These are phyloP conservation scores for Pestalotiopsis sp. DNA, from an alignment of 2,329 filamentous ascomycete species.

Conservation along the genomic window DNA sequence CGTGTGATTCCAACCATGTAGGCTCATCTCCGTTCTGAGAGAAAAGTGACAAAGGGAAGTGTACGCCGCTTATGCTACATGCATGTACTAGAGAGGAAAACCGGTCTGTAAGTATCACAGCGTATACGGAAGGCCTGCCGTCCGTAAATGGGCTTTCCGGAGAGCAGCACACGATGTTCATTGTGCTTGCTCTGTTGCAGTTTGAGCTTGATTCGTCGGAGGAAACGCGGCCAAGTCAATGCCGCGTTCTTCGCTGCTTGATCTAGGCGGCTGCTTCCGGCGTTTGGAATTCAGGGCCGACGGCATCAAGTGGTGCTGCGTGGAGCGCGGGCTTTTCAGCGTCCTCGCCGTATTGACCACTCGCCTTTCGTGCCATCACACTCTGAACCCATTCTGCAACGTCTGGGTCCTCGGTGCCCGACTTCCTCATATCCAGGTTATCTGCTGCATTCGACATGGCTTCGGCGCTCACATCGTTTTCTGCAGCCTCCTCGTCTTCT, in stretches of 20 bases:
- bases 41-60: constrained; percentile 18
- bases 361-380: constrained; percentile 69
- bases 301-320: constrained; percentile 78
- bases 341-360: constrained; percentile 52
- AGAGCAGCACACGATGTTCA: neutral
- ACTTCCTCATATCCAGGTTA: constrained; percentile 43
- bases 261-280: neutral
- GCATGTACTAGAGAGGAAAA: constrained; percentile 16
- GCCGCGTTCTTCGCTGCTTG: constrained; percentile 25
- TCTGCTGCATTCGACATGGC: constrained; percentile 46
- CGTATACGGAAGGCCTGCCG: constrained; percentile 7
- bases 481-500: constrained; percentile 38
- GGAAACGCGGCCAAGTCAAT: neutral
- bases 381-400: constrained; percentile 83
- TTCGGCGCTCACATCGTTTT: constrained; percentile 38
- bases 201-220: neutral
- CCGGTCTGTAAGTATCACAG: neutral
- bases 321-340: constrained; percentile 80
- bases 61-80: constrained; percentile 32
- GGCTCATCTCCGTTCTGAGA: neutral
- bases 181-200: neutral
- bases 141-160: neutral
- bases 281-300: constrained; percentile 52
- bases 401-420: constrained; percentile 71
- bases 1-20: neutral